These are phyloP conservation scores for Wallacemonas sp. DNA, from an alignment of 208 protist species.

Conservation along the genomic window DNA sequence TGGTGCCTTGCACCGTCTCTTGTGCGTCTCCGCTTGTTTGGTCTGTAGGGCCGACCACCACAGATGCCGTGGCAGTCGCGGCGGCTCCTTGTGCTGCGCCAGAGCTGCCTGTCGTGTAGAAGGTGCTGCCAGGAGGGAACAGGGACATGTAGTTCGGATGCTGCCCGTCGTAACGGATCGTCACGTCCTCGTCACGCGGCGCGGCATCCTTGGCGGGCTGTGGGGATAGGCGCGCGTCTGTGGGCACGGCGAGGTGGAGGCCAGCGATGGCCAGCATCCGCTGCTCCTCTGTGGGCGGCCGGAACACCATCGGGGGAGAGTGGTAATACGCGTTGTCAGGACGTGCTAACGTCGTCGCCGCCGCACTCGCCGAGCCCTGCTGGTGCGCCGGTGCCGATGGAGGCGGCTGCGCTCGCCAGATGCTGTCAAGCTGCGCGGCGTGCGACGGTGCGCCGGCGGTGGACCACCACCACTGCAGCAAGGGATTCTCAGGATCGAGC, in stretches of 20 bases:
- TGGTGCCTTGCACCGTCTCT: too few species aligned
- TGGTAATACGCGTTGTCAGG: constrained; percentile 17
- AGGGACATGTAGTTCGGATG: neutral
- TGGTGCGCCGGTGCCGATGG: too few species aligned
- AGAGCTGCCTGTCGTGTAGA: too few species aligned
- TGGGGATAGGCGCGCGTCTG: neutral
- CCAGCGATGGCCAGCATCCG: constrained; percentile 46
- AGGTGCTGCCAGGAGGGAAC: constrained; percentile 10
- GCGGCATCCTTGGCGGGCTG: neutral
- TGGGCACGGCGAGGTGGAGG: constrained; percentile 12
- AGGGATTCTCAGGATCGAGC: neutral
- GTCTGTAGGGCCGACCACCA: too few species aligned
- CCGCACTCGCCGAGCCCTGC: neutral
- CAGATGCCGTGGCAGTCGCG: too few species aligned
- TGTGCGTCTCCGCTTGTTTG: too few species aligned
- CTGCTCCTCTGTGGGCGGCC: constrained; percentile 36
- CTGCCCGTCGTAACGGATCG: constrained; percentile 5
- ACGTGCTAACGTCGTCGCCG: neutral
- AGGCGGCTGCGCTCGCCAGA: constrained; percentile 1
- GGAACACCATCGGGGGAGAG: constrained; percentile 30
- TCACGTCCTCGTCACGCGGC: neutral
- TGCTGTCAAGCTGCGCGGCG: constrained; percentile 5
- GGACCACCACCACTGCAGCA: neutral
- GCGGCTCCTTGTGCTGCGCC: too few species aligned
- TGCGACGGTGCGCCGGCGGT: neutral